Base-by-base conservation (phyloP, 306 rosid species). In the Castanea mollissima region DNA sequence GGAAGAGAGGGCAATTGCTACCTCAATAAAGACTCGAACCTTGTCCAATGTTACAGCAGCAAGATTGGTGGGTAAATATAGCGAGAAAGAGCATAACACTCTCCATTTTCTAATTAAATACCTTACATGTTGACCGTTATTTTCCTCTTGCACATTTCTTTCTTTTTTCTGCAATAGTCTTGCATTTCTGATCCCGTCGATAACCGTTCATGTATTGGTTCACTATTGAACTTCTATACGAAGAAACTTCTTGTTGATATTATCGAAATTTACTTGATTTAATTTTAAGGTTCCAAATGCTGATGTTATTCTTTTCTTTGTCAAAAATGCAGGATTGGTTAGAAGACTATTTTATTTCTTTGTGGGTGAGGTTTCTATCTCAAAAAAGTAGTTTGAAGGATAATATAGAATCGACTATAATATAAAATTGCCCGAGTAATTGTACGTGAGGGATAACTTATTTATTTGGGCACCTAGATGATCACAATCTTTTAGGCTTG, bases 301-400 rank as follows among this genome's bases (percentile, higher is more conserved):
- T 3, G 1, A 12, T 0, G 0, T 49, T 49, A 10, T 49, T 49
- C 16, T 49, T 12, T 49, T 12, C 14, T 49, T 49, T 12, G 54
- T 49, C 0, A 49, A 12, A 49, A 7, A 0, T 38, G 54, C 54
- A 12, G 54, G 16, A 49, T 49, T 38, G 46, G 11, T 11, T 2
- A 11, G 2, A 38, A 38, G 0, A 8, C 1, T 8, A 8, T 0
- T 0, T 7, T 0, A 0, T 38, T 1, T 7, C 44, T 9, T 4
- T 2, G 0, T 5, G 4, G 11, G 16, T 11, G 31, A 0, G 6
- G 54, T 4, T 8, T 58, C 32, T 59, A 23, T 59, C 8, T 23
- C 19, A 12, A 59, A 21, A 59, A 59, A 5, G 1, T 59, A 29
- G 11, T 38, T 38, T 38, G 64, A 58, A n/a, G 14, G 32, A 23